Percentiles rank a stretch among this genome's conserved stretches.
phyloP scores from a whole-genome alignment of 83 land plant genomes.

The Thuja plicata region DNA sequence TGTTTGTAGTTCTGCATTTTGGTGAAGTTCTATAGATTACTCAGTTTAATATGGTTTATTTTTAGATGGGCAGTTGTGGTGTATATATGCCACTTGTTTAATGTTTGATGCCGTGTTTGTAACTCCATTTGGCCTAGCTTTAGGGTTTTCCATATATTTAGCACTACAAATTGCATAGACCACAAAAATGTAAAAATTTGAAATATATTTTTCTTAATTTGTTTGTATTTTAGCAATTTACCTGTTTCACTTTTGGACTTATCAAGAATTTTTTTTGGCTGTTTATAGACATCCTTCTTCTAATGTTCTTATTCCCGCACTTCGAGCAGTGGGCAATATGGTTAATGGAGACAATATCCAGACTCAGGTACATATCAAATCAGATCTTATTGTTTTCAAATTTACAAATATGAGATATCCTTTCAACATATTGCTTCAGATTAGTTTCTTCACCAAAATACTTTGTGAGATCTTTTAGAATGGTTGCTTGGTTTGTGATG shows the following conservation, averaged over 20 bases:
- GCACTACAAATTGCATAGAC: neutral
- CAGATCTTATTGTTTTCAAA: neutral
- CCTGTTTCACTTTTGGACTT: neutral
- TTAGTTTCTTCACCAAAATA: neutral
- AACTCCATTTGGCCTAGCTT: neutral
- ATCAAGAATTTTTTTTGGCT: neutral
- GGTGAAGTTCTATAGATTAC: neutral
- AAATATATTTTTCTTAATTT: neutral
- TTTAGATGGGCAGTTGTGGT: neutral
- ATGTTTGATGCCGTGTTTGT: neutral
- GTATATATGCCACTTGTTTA: neutral
- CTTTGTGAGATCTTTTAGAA: neutral
- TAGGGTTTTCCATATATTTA: neutral
- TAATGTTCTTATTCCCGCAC: conserved; percentile 37
- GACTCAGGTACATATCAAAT: conserved; percentile 40
- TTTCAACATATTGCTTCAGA: neutral
- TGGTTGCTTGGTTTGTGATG: neutral
- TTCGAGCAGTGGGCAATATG: conserved; percentile 55
- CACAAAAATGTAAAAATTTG: neutral
- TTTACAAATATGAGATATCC: neutral
- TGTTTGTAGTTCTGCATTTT: too few relatives aligned
- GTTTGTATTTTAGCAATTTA: neutral
- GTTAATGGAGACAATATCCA: conserved; percentile 56
- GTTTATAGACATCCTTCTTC: conserved; percentile 9
- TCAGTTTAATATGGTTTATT: neutral